A percentile compares a stretch with the other conserved stretches of the same genome.
Evolutionary conservation across 345 rosid genomes (phyloP).

Genomic region (Euclidium syriacum): DNA sequence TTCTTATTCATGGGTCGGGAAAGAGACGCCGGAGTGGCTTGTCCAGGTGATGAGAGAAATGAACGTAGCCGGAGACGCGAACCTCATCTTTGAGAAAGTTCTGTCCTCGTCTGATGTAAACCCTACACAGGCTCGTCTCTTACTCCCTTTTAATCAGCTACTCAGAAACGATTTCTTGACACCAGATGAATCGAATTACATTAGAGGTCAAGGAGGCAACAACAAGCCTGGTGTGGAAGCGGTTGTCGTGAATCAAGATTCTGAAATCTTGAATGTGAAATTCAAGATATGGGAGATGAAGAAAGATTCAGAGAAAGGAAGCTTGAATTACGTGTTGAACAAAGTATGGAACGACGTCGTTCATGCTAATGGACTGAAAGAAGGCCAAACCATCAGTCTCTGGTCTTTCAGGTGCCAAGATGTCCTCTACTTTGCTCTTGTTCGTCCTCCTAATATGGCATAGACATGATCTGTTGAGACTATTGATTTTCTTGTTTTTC

Average conservation of each 20-base stretch:
- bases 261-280: background rate
- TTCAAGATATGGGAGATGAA: background rate
- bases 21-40: background rate
- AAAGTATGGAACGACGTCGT: slow-evolving; percentile 14
- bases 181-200: background rate
- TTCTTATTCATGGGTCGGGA: background rate
- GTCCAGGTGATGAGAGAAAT: background rate
- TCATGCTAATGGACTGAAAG: background rate
- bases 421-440: slow-evolving; percentile 16
- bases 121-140: background rate
- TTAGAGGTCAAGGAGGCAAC: background rate
- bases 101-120: background rate
- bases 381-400: background rate
- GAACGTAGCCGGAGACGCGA: background rate
- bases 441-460: background rate
- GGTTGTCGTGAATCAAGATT: background rate
- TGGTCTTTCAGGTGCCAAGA: slow-evolving; percentile 15
- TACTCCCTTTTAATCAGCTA: background rate
- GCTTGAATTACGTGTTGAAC: slow-evolving; percentile 9
- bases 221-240: background rate
- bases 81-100: background rate
- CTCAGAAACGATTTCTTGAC: slow-evolving; percentile 9
- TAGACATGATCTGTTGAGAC: background rate
- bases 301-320: background rate
- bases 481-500: background rate